Conservation (phyloP, 2,329 filamentous ascomycete genomes). For the Fusarium neocosmosporiellum region DNA sequence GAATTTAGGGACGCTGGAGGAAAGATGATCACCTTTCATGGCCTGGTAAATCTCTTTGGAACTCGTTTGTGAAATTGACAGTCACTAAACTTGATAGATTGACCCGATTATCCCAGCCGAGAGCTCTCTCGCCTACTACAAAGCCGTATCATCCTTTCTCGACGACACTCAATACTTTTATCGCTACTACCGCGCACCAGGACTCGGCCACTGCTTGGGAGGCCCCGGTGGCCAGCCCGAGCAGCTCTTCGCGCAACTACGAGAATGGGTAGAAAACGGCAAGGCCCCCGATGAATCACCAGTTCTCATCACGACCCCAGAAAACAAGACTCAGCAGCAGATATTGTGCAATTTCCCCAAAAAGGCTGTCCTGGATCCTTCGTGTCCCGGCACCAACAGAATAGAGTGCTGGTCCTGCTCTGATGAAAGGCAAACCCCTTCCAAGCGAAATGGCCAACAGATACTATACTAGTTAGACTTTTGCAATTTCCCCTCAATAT, state of each 20-base stretch:
- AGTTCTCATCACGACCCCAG: constrained; percentile 8
- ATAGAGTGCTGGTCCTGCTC: constrained; percentile 10
- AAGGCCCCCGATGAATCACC: constrained; percentile 34
- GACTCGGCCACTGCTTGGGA: constrained; percentile 47
- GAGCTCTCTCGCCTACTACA: constrained; percentile 44
- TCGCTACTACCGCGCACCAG: constrained; percentile 48
- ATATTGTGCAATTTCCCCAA: constrained; percentile 53
- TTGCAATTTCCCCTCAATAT: not conserved
- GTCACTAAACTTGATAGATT: constrained; percentile 8
- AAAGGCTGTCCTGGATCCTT: constrained; percentile 41
- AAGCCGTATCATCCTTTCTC: constrained; percentile 29
- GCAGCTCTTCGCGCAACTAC: constrained; percentile 38
- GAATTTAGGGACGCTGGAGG: constrained; percentile 24
- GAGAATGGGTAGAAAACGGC: constrained; percentile 48
- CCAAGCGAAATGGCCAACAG: not conserved
- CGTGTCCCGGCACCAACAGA: not conserved
- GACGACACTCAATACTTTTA: constrained; percentile 45
- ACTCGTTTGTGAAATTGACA: not conserved
- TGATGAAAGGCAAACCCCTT: not conserved
- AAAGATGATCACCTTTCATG: constrained; percentile 28
- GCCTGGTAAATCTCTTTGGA: constrained; percentile 6
- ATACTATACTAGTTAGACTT: not conserved
- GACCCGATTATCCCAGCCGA: constrained; percentile 30
- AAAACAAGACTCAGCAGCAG: constrained; percentile 42
- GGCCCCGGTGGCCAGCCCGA: constrained; percentile 38